These are phyloP conservation scores for Rauvolfia tetraphylla DNA, from an alignment of 257 asterid genomes.

Conservation along the genomic window DNA sequence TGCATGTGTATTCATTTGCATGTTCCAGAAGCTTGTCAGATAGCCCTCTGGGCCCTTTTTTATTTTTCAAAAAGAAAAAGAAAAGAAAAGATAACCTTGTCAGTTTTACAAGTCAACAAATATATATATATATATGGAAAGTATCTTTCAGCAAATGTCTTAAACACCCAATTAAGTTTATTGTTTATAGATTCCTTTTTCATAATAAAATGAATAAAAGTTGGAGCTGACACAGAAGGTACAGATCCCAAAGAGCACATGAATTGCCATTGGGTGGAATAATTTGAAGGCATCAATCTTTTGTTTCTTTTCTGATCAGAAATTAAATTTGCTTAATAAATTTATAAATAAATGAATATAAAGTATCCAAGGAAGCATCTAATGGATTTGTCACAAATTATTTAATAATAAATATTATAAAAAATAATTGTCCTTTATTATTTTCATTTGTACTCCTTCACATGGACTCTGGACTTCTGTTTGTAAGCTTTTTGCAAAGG, in stretches of 20 bases:
- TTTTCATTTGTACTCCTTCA: background rate
- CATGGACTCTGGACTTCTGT: background rate
- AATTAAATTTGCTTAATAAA: background rate
- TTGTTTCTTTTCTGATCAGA: background rate
- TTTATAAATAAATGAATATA: background rate
- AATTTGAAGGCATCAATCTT: background rate
- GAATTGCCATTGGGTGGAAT: background rate
- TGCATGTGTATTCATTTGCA: background rate
- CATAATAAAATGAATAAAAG: background rate
- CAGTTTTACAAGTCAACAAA: background rate
- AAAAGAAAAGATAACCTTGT: too few species aligned
- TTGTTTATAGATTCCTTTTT: background rate
- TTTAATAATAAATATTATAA: background rate
- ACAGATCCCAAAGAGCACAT: conserved; percentile 15
- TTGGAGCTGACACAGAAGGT: background rate
- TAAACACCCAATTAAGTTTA: background rate
- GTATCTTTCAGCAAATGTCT: background rate
- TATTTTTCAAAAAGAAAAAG: too few species aligned
- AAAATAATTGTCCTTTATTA: background rate
- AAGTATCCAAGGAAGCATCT: conserved; percentile 13
- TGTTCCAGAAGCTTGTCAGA: background rate
- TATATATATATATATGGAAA: too few species aligned
- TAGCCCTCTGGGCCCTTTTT: too few species aligned
- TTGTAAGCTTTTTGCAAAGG: background rate
- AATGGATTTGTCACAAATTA: background rate